Base-by-base conservation (phyloP, 164 flowering plant genomes). In the Aristolochia fimbriata region DNA sequence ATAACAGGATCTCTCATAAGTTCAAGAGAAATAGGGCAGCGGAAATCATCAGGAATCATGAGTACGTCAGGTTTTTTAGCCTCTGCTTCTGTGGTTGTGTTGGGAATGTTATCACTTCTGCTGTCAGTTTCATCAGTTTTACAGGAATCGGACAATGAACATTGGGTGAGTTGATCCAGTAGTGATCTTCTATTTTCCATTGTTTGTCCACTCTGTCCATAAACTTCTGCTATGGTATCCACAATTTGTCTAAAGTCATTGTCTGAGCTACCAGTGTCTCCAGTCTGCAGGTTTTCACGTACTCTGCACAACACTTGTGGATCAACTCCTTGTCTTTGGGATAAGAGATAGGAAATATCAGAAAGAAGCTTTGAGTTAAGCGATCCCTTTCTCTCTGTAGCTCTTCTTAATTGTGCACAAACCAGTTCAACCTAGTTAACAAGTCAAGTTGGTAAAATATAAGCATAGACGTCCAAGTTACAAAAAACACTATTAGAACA, bases 1-100 rank as follows among this genome's bases (percentile, higher is more conserved):
- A 84, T 89, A 51, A 89, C 96, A 51, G 98, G 98, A 78, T 92
- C 98, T 69, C 87, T 78, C 98, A 92, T 89, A 51, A 92, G 62
- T 64, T 92, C 98, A 64, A 92, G 83, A 24, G 98, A 92, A 64
- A 92, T 92, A 13, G 98, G 96, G 69, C 96, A 92, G 1, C 78
- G 80, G 59, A 78, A 87, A 73, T 92, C 98, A 61, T 80, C 90
- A 53, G 96, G 98, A 59, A 92, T 76, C 25, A 54, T 47, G 24
- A 70, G 61, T 19, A 78, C 60, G 53, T 84, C 91, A 0, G 76
- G 58, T 68, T 83, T 85, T 71, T 78, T 79, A 51, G 45, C 71
- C 47, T 76, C 84, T 2, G 30, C 20, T 72, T 81, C n/a, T 27
- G 25, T 37, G 50, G 47, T 57, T 61, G 77, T 75, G 37, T 17